These are phyloP conservation scores for Saccharomycopsis sp. DNA, from an alignment of 805 yeast genomes.

Conservation along the genomic window DNA sequence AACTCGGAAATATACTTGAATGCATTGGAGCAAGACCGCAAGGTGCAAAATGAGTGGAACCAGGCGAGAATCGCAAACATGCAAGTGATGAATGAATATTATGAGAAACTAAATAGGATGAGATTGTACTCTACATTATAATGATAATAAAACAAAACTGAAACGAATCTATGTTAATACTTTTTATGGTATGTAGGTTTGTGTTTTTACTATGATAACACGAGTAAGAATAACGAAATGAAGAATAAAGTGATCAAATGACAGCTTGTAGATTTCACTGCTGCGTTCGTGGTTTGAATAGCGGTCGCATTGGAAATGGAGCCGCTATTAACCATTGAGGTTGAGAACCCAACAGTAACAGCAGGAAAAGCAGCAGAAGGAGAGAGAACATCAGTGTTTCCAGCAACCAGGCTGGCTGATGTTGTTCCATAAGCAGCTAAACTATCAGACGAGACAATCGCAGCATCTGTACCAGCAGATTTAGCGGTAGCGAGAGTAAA, in stretches of 20 bases:
- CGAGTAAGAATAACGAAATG: too few species aligned
- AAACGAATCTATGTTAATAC: too few species aligned
- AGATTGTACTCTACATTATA: not conserved
- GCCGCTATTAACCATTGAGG: not conserved
- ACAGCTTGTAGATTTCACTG: not conserved
- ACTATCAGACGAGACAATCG: not conserved
- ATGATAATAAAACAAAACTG: too few species aligned
- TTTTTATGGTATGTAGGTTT: too few species aligned
- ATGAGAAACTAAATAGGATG: slow-evolving; percentile 1
- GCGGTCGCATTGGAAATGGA: not conserved
- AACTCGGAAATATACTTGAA: slow-evolving; percentile 9
- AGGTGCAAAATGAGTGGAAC: slow-evolving; percentile 9
- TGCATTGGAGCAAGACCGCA: slow-evolving; percentile 5
- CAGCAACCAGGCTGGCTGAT: not conserved
- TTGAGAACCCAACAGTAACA: not conserved
- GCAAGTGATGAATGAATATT: slow-evolving; percentile 14
- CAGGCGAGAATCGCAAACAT: slow-evolving; percentile 4
- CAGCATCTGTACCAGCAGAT: not conserved
- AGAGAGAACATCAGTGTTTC: not conserved
- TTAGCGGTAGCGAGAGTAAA: not conserved
- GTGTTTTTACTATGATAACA: too few species aligned
- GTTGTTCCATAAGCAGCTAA: not conserved
- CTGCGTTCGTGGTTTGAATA: not conserved
- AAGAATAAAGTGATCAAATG: not conserved
- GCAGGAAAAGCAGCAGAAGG: not conserved